These are phyloP conservation scores for Hanseniaspora uvarum DNA, from an alignment of 1,139 yeast species.

Conservation along the genomic window DNA sequence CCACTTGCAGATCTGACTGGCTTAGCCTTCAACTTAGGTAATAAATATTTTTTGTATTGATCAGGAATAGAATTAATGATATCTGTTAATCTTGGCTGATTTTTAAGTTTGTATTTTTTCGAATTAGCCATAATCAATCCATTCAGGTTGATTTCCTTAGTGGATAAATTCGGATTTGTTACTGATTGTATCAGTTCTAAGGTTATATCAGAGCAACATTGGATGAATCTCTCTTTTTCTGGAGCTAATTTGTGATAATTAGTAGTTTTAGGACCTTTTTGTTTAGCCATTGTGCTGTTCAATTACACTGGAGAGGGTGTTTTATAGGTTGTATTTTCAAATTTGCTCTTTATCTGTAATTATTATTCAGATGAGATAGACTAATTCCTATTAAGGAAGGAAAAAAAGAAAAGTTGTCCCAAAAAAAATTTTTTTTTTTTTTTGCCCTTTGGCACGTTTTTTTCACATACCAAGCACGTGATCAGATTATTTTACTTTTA, in stretches of 20 bases:
- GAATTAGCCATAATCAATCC: conserved; percentile 79
- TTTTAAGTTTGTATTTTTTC: conserved; percentile 79
- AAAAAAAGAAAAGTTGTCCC: not conserved
- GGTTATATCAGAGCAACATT: conserved; percentile 88
- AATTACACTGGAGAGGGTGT: not conserved
- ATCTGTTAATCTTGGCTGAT: conserved; percentile 91
- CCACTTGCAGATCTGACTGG: conserved; percentile 98
- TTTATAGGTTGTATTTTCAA: not conserved
- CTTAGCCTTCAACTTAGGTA: conserved; percentile 91
- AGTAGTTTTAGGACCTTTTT: conserved; percentile 31
- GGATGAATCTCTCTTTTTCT: conserved; percentile 85
- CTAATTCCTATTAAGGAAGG: not conserved
- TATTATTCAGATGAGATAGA: not conserved
- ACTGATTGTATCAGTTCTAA: conserved; percentile 74
- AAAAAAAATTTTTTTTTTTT: not conserved
- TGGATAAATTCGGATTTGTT: conserved; percentile 37
- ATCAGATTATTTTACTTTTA: too few relatives aligned
- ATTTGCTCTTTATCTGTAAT: not conserved
- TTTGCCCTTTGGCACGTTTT: too few relatives aligned
- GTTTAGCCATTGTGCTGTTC: conserved; percentile 28
- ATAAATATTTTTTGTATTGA: conserved; percentile 78
- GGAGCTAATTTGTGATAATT: conserved; percentile 57
- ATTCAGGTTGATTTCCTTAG: conserved; percentile 78
- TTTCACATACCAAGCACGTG: too few relatives aligned
- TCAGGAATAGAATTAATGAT: conserved; percentile 93